phyloP scores from a whole-genome alignment of 305 asterid species.

The Striga hermonthica region DNA sequence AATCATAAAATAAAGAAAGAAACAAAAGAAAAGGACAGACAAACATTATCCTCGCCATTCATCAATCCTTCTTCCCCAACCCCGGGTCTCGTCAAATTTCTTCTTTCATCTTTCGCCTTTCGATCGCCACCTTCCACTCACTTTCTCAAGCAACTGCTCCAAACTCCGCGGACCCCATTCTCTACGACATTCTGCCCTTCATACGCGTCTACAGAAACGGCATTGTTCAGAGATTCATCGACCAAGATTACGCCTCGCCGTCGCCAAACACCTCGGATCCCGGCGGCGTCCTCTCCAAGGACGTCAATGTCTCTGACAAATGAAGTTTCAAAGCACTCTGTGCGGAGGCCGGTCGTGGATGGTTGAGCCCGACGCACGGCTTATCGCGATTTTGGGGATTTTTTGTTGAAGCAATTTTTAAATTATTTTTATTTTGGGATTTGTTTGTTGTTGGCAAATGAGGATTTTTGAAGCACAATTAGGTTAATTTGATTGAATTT shows the following conservation, averaged over 20 bases:
- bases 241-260: constrained; percentile 37
- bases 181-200: constrained; percentile 50
- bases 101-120: constrained; percentile 7
- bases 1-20: too few species aligned
- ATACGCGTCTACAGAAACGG: constrained; percentile 56
- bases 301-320: constrained; percentile 32
- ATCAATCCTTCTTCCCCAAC: not conserved
- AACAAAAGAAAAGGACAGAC: too few species aligned
- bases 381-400: too few species aligned
- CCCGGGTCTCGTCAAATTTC: not conserved
- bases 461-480: too few species aligned
- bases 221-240: constrained; percentile 41
- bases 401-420: too few species aligned
- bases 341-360: too few species aligned
- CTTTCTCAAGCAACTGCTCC: constrained; percentile 27
- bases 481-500: too few species aligned
- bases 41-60: too few species aligned
- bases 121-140: constrained; percentile 20
- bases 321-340: too few species aligned
- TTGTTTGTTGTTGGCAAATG: too few species aligned
- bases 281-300: constrained; percentile 55
- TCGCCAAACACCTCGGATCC: constrained; percentile 19
- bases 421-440: too few species aligned
- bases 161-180: constrained; percentile 34
- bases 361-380: too few species aligned